Conservation (phyloP, 805 yeast genomes). For the Candida caryicola region DNA sequence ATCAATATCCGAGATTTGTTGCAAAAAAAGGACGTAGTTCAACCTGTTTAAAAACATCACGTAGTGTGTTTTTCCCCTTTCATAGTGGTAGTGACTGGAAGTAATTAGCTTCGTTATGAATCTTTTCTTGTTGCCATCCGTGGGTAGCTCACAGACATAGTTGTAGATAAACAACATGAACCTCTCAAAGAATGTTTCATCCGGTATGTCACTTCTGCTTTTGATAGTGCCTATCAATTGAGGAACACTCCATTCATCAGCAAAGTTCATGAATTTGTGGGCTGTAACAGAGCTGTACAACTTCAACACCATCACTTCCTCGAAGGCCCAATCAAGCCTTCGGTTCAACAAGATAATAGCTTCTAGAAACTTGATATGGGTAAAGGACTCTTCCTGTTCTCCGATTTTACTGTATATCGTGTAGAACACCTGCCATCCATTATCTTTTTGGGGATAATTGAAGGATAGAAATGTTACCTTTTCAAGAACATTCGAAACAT, state of each 20-base stretch:
- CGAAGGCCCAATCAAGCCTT: slow-evolving; percentile 29
- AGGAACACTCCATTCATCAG: slow-evolving; percentile 29
- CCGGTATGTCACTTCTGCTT: slow-evolving; percentile 27
- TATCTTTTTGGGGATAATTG: slow-evolving; percentile 10
- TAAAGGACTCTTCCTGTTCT: slow-evolving; percentile 13
- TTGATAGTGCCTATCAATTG: slow-evolving; percentile 19
- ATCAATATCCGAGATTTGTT: slow-evolving; percentile 34
- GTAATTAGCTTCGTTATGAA: slow-evolving; percentile 36
- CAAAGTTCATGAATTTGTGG: slow-evolving; percentile 35
- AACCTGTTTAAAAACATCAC: slow-evolving; percentile 36
- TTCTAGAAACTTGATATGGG: slow-evolving; percentile 27
- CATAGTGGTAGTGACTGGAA: slow-evolving; percentile 35
- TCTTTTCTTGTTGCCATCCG: slow-evolving; percentile 20
- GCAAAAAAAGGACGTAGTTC: slow-evolving; percentile 33
- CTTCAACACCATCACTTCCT: slow-evolving; percentile 30
- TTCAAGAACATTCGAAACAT: slow-evolving; percentile 15
- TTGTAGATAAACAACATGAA: slow-evolving; percentile 36
- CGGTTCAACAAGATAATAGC: slow-evolving; percentile 24
- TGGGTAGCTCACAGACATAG: slow-evolving; percentile 27
- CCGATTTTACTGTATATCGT: slow-evolving; percentile 16
- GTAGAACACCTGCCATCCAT: slow-evolving; percentile 27
- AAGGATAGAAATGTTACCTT: slow-evolving; percentile 15
- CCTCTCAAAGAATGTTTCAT: slow-evolving; percentile 30
- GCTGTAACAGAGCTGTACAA: slow-evolving; percentile 30
- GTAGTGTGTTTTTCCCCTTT: slow-evolving; percentile 22